Evolutionary conservation across 2,329 filamentous ascomycete species (phyloP).

Genomic region (Hypoxylon sp.): DNA sequence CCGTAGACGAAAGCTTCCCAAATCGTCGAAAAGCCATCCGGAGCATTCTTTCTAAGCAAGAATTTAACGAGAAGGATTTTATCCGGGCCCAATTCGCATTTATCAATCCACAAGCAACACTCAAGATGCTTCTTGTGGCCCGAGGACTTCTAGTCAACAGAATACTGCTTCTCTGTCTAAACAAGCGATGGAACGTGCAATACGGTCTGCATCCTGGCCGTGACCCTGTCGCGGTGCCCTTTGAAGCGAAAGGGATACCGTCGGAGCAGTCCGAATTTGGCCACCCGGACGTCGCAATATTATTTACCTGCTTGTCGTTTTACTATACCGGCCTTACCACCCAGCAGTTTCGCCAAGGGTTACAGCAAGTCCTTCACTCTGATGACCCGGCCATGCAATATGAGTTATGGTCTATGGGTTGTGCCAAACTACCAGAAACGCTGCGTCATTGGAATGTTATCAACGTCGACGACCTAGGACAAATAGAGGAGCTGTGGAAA

Average conservation of each 20-base stretch:
- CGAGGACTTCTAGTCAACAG: slow-evolving; percentile 69
- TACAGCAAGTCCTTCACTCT: slow-evolving; percentile 60
- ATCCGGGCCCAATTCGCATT: slow-evolving; percentile 41
- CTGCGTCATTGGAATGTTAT: slow-evolving; percentile 63
- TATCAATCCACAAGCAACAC: slow-evolving; percentile 45
- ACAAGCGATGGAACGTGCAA: slow-evolving; percentile 73
- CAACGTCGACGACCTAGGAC: slow-evolving; percentile 64
- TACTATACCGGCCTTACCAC: slow-evolving; percentile 68
- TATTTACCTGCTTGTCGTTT: slow-evolving; percentile 71
- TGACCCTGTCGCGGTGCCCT: slow-evolving; percentile 71
- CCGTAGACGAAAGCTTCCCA: slow-evolving; percentile 7
- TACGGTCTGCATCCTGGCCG: slow-evolving; percentile 66
- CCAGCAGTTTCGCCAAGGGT: slow-evolving; percentile 56
- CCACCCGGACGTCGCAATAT: slow-evolving; percentile 71
- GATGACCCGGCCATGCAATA: slow-evolving; percentile 67
- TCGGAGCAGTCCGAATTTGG: slow-evolving; percentile 70
- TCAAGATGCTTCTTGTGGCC: slow-evolving; percentile 60
- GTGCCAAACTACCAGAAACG: slow-evolving; percentile 51
- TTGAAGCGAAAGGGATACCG: slow-evolving; percentile 69
- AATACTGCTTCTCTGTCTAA: slow-evolving; percentile 65
- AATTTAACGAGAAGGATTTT: slow-evolving; percentile 31
- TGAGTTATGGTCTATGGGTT: slow-evolving; percentile 54
- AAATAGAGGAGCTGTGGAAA: slow-evolving; percentile 59
- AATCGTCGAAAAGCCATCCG: slow-evolving; percentile 16
- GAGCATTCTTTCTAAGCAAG: slow-evolving; percentile 38